Evolutionary conservation across 1,139 yeast species (phyloP).

Genomic region (Candida tetrigidarum): DNA sequence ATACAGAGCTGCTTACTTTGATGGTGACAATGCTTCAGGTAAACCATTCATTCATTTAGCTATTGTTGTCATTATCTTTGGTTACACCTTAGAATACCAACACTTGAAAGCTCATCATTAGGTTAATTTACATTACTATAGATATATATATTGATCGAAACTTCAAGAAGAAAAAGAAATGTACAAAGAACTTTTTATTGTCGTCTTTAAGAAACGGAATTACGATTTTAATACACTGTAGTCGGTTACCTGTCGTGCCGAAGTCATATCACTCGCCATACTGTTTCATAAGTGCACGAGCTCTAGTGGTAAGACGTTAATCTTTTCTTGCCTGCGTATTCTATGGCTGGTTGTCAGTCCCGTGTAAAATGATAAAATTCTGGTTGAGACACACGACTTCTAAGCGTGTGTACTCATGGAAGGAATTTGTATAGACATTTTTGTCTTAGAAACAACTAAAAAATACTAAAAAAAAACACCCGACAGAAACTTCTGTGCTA

Average conservation of each 20-base stretch:
- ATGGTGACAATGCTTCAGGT: slow-evolving; percentile 79
- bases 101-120: slow-evolving; percentile 61
- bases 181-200: not conserved
- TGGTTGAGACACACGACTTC: not conserved
- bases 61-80: slow-evolving; percentile 68
- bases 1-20: slow-evolving; percentile 80
- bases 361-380: too few species aligned
- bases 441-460: not conserved
- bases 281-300: not conserved
- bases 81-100: slow-evolving; percentile 94
- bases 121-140: slow-evolving; percentile 24
- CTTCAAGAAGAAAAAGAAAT: not conserved
- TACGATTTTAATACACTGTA: too few species aligned
- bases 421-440: too few species aligned
- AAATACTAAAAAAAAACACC: not conserved
- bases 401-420: not conserved
- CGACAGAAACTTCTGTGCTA: not conserved
- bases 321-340: too few species aligned
- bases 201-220: too few species aligned
- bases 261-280: not conserved
- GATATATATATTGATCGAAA: not conserved
- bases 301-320: too few species aligned
- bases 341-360: not conserved
- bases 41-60: slow-evolving; percentile 84
- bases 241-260: too few species aligned